These are phyloP conservation scores for Pistacia integerrima DNA, from an alignment of 345 rosid species.

Conservation along the genomic window DNA sequence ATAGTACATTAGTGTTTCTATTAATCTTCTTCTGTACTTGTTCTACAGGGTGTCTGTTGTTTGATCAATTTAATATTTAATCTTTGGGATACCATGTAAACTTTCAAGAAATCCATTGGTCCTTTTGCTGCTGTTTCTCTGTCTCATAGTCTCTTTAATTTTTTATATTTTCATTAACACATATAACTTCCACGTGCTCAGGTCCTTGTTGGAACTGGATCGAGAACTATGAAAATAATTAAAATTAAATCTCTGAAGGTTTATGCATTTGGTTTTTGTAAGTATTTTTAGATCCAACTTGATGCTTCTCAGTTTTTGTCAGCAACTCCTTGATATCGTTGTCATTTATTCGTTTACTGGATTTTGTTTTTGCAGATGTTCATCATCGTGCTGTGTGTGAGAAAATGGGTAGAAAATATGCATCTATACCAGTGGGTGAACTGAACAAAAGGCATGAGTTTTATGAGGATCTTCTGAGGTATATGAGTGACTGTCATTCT, in stretches of 20 bases:
- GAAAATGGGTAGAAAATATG: constrained; percentile 82
- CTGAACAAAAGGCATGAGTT: constrained; percentile 53
- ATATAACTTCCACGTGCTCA: constrained; percentile 29
- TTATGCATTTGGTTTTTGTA: constrained; percentile 94
- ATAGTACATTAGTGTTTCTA: background rate
- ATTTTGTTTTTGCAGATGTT: constrained; percentile 48
- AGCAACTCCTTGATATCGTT: background rate
- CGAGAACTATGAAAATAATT: constrained; percentile 79
- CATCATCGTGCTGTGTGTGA: constrained; percentile 77
- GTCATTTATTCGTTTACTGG: constrained; percentile 13
- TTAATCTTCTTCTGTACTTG: background rate
- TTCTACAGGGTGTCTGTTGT: background rate
- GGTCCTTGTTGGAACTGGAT: constrained; percentile 98
- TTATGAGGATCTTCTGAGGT: constrained; percentile 94
- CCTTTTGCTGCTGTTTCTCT: background rate
- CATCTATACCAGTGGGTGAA: constrained; percentile 55
- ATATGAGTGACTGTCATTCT: constrained; percentile 12
- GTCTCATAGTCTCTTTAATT: background rate
- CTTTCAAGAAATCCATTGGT: too few relatives aligned
- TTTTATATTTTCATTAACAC: background rate
- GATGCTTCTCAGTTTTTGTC: background rate
- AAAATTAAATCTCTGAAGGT: constrained; percentile 77
- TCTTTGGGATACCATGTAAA: background rate
- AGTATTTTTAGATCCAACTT: constrained; percentile 44
- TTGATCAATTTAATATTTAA: background rate